phyloP scores from a whole-genome alignment of 2,329 filamentous ascomycete species.

The Fusarium paranaense region DNA sequence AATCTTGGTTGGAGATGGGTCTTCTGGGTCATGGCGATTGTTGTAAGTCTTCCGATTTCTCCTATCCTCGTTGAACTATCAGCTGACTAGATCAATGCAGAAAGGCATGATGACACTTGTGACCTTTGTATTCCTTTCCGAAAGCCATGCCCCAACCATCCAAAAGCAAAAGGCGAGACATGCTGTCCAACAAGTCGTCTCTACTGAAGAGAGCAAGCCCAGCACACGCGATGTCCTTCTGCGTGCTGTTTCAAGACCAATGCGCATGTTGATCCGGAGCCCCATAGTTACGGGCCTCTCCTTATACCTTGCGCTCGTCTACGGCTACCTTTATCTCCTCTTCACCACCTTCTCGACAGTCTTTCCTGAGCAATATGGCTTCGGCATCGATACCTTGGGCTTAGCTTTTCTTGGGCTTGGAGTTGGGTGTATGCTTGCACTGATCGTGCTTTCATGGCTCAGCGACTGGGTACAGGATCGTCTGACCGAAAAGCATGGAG shows the following conservation, averaged over 20 bases:
- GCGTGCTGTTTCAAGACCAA: neutral
- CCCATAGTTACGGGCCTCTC: slow-evolving; percentile 10
- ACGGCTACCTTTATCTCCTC: slow-evolving; percentile 17
- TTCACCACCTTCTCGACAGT: slow-evolving; percentile 15
- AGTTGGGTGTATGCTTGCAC: neutral
- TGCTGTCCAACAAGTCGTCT: accelerated
- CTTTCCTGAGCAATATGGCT: neutral
- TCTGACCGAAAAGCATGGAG: slow-evolving; percentile 1
- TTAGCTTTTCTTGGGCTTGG: slow-evolving; percentile 8
- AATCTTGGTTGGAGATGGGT: slow-evolving; percentile 16
- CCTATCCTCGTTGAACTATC: accelerated
- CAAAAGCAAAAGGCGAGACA: neutral
- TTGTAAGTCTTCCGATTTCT: neutral
- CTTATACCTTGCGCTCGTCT: slow-evolving; percentile 13
- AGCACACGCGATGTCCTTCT: neutral
- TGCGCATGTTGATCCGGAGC: neutral
- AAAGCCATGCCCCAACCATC: slow-evolving; percentile 12
- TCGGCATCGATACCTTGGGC: neutral
- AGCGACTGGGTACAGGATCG: slow-evolving; percentile 8
- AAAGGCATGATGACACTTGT: neutral
- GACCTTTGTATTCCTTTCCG: neutral
- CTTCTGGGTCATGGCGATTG: slow-evolving; percentile 20
- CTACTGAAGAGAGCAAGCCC: no score
- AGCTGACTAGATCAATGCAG: neutral
- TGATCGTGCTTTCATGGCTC: slow-evolving; percentile 6